phyloP scores from a whole-genome alignment of 768 basidiomycete species.

The Amanita pallidorosea region DNA sequence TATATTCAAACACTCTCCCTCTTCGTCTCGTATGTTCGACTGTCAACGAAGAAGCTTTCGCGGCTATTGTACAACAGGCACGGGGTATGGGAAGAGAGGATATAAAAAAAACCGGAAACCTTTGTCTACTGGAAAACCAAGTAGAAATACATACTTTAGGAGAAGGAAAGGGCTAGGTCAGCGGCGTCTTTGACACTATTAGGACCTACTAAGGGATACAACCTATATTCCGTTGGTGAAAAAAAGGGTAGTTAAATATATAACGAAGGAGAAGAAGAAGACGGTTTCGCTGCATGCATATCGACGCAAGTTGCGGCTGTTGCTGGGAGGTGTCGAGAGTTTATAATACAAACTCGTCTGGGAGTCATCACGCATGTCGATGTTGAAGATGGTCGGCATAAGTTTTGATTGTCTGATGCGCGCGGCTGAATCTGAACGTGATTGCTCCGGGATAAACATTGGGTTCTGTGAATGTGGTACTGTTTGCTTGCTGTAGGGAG shows the following conservation, averaged over 20 bases:
- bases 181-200: background rate
- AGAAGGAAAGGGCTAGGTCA: background rate
- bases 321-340: background rate
- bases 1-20: too few species aligned
- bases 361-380: background rate
- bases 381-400: background rate
- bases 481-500: background rate
- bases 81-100: background rate
- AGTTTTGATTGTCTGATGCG: background rate
- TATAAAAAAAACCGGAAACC: background rate
- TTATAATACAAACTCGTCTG: background rate
- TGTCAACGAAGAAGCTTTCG: too few species aligned
- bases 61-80: background rate
- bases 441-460: background rate
- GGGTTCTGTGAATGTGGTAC: background rate
- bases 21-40: too few species aligned
- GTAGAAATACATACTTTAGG: conserved; percentile 2
- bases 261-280: background rate
- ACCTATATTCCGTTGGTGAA: background rate
- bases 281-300: background rate
- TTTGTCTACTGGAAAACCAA: background rate
- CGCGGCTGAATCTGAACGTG: background rate
- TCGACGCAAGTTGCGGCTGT: background rate
- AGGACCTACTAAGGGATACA: background rate
- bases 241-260: background rate